Base-by-base conservation (phyloP, 2,329 filamentous ascomycete species). In the Cytospora paraplurivora region DNA sequence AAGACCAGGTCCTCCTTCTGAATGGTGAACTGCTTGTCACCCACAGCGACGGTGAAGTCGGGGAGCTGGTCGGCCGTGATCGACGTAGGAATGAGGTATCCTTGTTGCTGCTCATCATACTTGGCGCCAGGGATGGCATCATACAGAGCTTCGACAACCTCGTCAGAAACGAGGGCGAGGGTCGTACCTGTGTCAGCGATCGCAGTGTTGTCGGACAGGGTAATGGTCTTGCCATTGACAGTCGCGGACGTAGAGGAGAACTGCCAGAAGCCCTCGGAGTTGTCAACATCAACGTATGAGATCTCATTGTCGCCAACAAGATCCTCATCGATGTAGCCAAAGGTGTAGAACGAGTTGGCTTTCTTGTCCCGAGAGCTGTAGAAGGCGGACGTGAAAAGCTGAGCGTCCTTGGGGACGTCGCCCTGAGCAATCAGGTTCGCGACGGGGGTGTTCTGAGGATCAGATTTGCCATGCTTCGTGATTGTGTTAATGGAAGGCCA, bases 161-260 rank as follows among this genome's bases (percentile, higher is more conserved):
- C 71, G 70, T 92, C 89, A 49, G 83, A 82, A 54, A 91, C 79
- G 37, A 92, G 79, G 1, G 84, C 84, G 56, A 92, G 81, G 0
- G 88, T 89, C 35, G 88, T 91, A 62, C 88, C 89, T 0, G 89
- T 92, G 72, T 92, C 89, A 38, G 84, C 85, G 68, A 92, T 90
- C 54, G 88, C 87, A 35, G 78, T 86, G 75, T 91, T 91, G 55
- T 79, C 80, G 3, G 76, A 71, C 11, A 82, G 78, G 1, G 75
- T 56, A 34, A 87, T 74, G 1, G 76, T 77, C 65, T 82, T 78
- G 62, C 84, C 86, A 68, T 85, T 85, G 67, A 92, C 77, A 0
- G 79, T 80, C 27, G 81, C 81, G 0, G 82, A 83, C 8, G 80
- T 75, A 1, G 86, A 89, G 7, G 79, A 71, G 71, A 91, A 85